These are phyloP conservation scores for Pelargonium australe DNA, from an alignment of 441 rosid species.

Conservation along the genomic window DNA sequence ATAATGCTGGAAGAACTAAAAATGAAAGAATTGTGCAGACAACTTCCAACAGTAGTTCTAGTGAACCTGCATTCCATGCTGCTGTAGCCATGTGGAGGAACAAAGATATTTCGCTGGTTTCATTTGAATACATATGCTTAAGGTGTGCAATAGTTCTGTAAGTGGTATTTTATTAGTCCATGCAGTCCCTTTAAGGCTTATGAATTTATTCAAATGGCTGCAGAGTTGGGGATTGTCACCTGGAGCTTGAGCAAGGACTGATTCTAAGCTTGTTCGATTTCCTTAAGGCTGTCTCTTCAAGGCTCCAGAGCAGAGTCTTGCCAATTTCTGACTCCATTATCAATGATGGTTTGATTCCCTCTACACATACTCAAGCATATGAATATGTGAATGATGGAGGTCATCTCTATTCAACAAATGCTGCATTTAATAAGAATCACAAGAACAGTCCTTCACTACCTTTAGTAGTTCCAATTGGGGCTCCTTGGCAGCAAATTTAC, in stretches of 20 bases:
- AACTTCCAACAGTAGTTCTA: slow-evolving; percentile 30
- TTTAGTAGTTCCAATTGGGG: slow-evolving; percentile 81
- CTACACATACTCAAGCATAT: slow-evolving; percentile 18
- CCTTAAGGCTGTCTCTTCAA: slow-evolving; percentile 54
- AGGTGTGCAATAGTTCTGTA: slow-evolving; percentile 4
- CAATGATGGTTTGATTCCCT: slow-evolving; percentile 32
- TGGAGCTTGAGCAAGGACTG: slow-evolving; percentile 89
- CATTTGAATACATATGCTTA: slow-evolving; percentile 21
- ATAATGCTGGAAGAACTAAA: slow-evolving; percentile 33
- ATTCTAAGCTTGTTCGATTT: slow-evolving; percentile 64
- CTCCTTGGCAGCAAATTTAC: slow-evolving; percentile 91
- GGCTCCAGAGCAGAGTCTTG: slow-evolving; percentile 48
- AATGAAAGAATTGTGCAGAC: slow-evolving; percentile 32
- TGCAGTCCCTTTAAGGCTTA: slow-evolving; percentile 20
- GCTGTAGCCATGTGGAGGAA: slow-evolving; percentile 78
- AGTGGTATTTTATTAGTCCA: slow-evolving; percentile 1
- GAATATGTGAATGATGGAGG: slow-evolving; percentile 33
- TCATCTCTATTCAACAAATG: slow-evolving; percentile 30
- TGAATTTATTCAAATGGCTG: slow-evolving; percentile 28
- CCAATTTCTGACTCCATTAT: slow-evolving; percentile 50
- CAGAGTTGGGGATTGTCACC: slow-evolving; percentile 75
- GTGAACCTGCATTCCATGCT: slow-evolving; percentile 55
- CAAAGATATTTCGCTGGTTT: slow-evolving; percentile 44
- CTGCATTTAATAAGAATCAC: slow-evolving; percentile 34
- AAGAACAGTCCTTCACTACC: slow-evolving; percentile 44